phyloP scores from a whole-genome alignment of 2,329 filamentous ascomycete genomes.

The Calonectria naviculata region DNA sequence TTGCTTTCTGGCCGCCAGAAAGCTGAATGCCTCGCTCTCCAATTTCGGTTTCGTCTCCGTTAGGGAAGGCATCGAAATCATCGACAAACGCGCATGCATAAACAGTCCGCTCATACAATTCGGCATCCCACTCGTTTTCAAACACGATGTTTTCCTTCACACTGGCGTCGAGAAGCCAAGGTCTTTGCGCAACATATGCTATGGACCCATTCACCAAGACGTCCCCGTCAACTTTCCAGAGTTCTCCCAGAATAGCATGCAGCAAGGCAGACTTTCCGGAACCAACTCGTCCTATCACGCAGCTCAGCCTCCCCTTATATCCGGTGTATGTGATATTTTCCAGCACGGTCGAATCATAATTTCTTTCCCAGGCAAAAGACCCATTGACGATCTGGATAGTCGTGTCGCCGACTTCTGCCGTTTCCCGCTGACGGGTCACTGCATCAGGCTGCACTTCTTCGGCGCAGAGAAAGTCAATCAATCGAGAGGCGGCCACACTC shows the following conservation, averaged over 20 bases:
- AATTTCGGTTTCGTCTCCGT: background rate
- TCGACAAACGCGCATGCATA: background rate
- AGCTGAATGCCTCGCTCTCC: conserved; percentile 1
- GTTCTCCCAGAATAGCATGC: conserved; percentile 2
- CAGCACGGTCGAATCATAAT: background rate
- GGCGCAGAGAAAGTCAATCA: background rate
- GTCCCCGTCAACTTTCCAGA: background rate
- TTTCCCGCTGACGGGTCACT: background rate
- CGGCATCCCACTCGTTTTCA: background rate
- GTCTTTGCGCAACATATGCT: conserved; percentile 3
- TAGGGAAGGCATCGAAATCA: background rate
- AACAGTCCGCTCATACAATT: background rate
- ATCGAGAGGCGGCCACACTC: background rate
- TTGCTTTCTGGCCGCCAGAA: conserved; percentile 1
- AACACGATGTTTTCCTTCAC: conserved; percentile 11
- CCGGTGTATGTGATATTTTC: background rate
- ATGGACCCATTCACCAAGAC: background rate
- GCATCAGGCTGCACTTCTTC: background rate
- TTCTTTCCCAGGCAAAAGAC: background rate
- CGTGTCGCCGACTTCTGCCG: background rate
- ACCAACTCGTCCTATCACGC: background rate
- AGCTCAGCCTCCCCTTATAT: background rate
- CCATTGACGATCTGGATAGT: background rate
- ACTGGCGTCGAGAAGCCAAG: conserved; percentile 5
- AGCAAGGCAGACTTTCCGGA: conserved; percentile 2